Evolutionary conservation across 2,329 filamentous ascomycete genomes (phyloP).

Genomic region (Nigrospora sphaerica): DNA sequence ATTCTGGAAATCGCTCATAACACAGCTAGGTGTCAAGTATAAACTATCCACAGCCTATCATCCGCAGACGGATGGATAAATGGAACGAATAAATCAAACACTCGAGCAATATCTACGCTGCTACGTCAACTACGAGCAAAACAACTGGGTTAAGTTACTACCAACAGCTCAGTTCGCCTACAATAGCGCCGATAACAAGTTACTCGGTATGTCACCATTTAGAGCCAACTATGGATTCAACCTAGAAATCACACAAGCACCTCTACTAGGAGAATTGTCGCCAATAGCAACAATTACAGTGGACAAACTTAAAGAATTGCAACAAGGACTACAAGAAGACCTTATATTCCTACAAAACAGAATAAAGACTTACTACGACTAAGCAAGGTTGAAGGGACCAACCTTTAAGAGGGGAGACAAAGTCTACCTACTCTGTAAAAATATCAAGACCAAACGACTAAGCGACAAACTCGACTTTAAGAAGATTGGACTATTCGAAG

Average conservation of each 20-base stretch:
- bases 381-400: neutral
- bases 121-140: no score
- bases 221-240: no score
- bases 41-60: no score
- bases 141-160: no score
- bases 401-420: neutral
- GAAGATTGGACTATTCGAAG: neutral
- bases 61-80: no score
- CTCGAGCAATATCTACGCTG: no score
- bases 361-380: neutral
- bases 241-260: neutral
- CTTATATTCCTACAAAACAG: neutral
- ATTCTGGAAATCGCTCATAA: no score
- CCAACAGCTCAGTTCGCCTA: no score
- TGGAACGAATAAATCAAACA: no score
- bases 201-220: no score
- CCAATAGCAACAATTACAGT: neutral
- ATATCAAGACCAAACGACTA: neutral
- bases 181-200: no score
- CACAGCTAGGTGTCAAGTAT: no score
- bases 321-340: neutral
- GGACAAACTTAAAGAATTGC: neutral
- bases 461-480: conserved; percentile 1
- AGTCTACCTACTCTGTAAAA: neutral
- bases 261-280: neutral